phyloP scores from a whole-genome alignment of 805 yeast genomes.

The Metschnikowia reukaufii region DNA sequence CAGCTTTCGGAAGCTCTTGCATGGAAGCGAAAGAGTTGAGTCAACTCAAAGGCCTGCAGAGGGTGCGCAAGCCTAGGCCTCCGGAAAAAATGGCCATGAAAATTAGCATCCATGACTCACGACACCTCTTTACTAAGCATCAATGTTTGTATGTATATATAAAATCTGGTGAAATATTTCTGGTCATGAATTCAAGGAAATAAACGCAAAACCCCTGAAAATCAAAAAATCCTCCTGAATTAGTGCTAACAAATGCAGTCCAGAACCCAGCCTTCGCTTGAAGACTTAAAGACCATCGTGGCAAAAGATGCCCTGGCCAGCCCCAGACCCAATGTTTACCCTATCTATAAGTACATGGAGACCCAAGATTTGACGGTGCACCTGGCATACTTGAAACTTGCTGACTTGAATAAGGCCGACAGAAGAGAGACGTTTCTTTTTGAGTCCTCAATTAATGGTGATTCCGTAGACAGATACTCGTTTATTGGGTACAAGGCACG shows the following conservation, averaged over 20 bases:
- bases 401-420: constrained; percentile 54
- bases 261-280: constrained; percentile 39
- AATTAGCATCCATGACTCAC: constrained; percentile 4
- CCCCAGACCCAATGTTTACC: constrained; percentile 68
- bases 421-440: constrained; percentile 74
- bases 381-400: constrained; percentile 81
- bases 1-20: neutral
- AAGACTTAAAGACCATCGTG: constrained; percentile 28
- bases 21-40: constrained; percentile 1
- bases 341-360: constrained; percentile 71
- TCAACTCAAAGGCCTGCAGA: constrained; percentile 3
- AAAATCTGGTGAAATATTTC: too few relatives aligned
- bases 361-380: constrained; percentile 86
- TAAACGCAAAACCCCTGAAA: too few relatives aligned
- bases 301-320: constrained; percentile 13
- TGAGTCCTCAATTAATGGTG: constrained; percentile 89
- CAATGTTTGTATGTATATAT: constrained; percentile 27
- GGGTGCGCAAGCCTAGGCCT: constrained; percentile 3
- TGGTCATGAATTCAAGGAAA: neutral
- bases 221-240: too few relatives aligned
- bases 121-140: neutral
- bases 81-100: constrained; percentile 3
- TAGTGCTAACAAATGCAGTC: constrained; percentile 16
- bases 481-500: constrained; percentile 87
- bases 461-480: constrained; percentile 84